Percentiles rank a stretch among this genome's conserved stretches.
phyloP scores from a whole-genome alignment of 202 grass and related monocot genomes.

The Elaeis oleifera region DNA sequence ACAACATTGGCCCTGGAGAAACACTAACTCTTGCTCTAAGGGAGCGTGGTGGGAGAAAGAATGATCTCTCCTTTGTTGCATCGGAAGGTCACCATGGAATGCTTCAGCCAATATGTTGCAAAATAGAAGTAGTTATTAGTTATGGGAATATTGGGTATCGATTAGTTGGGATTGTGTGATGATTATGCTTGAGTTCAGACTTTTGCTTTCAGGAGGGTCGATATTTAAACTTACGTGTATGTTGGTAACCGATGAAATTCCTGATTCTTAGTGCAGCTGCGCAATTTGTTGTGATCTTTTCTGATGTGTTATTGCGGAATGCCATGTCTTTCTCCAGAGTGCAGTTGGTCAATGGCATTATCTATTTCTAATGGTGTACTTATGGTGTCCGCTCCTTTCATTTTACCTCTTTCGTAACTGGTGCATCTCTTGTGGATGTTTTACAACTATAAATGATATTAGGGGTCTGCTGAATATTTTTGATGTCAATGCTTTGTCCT shows the following conservation, averaged over 20 bases:
- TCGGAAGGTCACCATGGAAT: too few relatives aligned
- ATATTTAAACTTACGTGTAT: too few relatives aligned
- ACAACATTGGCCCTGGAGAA: constrained; percentile 77
- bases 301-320: background rate
- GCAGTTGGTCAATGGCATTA: background rate
- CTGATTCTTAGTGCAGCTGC: background rate
- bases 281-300: background rate
- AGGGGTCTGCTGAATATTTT: too few relatives aligned
- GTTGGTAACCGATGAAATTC: too few relatives aligned
- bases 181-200: too few relatives aligned
- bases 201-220: too few relatives aligned
- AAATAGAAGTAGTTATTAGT: background rate
- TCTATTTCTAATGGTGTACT: background rate
- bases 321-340: background rate
- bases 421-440: background rate
- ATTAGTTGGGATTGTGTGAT: background rate
- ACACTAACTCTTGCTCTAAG: constrained; percentile 67
- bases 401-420: background rate
- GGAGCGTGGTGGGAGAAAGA: constrained; percentile 97
- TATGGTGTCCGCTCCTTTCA: background rate
- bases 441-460: too few relatives aligned
- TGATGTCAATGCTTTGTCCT: background rate
- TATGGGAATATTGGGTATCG: too few relatives aligned
- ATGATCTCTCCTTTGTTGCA: constrained; percentile 32
- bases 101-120: too few relatives aligned